These are phyloP conservation scores for Leptographium lundbergii DNA, from an alignment of 2,329 filamentous ascomycete species.

Conservation along the genomic window DNA sequence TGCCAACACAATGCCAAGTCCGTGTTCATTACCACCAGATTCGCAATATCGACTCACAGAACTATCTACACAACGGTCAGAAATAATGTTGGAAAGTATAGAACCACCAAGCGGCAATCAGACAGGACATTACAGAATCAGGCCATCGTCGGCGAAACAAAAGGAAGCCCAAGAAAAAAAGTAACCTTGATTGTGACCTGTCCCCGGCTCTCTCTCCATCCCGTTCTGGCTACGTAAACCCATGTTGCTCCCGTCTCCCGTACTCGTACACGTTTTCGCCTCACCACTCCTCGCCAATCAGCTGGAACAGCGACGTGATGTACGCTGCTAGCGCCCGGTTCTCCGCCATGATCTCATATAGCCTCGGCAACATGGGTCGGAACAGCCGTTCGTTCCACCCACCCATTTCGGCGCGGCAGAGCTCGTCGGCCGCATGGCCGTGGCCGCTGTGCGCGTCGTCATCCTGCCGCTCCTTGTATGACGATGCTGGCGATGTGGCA, in stretches of 20 bases:
- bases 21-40: too few species aligned
- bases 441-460: neutral
- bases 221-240: neutral
- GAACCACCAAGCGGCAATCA: neutral
- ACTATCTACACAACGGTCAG: too few species aligned
- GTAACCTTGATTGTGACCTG: neutral
- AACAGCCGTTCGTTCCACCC: conserved; percentile 59
- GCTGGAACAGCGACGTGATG: conserved; percentile 20
- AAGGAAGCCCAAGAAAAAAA: neutral
- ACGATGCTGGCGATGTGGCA: neutral
- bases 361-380: conserved; percentile 47
- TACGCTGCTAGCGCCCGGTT: conserved; percentile 43
- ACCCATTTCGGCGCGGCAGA: conserved; percentile 30
- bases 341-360: conserved; percentile 59
- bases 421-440: conserved; percentile 12
- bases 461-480: neutral
- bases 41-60: too few species aligned
- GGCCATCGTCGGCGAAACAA: neutral
- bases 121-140: neutral
- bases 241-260: neutral
- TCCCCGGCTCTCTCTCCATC: neutral
- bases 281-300: conserved; percentile 15
- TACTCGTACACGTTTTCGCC: neutral
- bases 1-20: too few species aligned
- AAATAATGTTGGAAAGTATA: neutral